phyloP scores from a whole-genome alignment of 306 rosid species.

The Ormosia semicastrata region DNA sequence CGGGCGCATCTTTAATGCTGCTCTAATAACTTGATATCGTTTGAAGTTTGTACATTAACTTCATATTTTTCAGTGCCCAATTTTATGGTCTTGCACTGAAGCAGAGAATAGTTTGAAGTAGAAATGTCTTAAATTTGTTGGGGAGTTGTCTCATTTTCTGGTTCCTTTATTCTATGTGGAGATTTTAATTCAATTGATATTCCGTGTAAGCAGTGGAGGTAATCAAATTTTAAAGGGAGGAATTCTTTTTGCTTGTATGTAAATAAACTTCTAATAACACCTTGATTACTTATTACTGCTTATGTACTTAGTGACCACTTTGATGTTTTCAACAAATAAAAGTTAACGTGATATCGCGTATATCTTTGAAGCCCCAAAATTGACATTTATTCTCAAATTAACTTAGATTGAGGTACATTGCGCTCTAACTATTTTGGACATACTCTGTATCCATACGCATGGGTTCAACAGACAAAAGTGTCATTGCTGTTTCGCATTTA shows the following conservation, averaged over 20 bases:
- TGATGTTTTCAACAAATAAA: too few relatives aligned
- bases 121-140: neutral
- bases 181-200: neutral
- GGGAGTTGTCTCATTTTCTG: neutral
- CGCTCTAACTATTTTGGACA: too few relatives aligned
- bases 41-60: neutral
- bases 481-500: too few relatives aligned
- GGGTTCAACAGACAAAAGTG: too few relatives aligned
- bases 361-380: too few relatives aligned
- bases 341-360: too few relatives aligned
- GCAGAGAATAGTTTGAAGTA: neutral
- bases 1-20: slow-evolving; percentile 11
- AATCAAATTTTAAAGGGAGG: neutral
- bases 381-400: too few relatives aligned
- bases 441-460: too few relatives aligned
- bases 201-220: neutral
- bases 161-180: neutral
- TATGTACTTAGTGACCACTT: neutral
- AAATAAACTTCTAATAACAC: neutral
- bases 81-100: neutral
- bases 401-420: too few relatives aligned
- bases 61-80: neutral
- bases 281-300: neutral
- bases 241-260: neutral
- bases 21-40: neutral